phyloP scores from a whole-genome alignment of 2,329 filamentous ascomycete genomes.

The Aspergillus clavatus region DNA sequence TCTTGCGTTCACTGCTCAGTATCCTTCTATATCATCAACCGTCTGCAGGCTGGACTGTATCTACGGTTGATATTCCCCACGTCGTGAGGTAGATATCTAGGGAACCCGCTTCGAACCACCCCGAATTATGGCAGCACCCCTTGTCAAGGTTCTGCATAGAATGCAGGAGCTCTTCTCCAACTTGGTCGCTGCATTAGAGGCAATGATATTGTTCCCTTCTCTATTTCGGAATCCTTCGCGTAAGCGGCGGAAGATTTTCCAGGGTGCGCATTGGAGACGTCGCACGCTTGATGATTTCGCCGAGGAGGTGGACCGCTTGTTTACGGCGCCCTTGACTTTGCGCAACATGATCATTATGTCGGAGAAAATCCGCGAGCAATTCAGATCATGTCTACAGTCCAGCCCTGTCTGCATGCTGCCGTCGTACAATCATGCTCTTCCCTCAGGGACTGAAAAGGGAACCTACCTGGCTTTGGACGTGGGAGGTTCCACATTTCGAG shows the following conservation, averaged over 20 bases:
- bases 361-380: slow-evolving; percentile 46
- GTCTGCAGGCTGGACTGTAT: slow-evolving; percentile 1
- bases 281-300: slow-evolving; percentile 37
- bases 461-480: slow-evolving; percentile 60
- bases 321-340: slow-evolving; percentile 32
- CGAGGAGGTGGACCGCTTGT: slow-evolving; percentile 36
- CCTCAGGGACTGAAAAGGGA: slow-evolving; percentile 55
- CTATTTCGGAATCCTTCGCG: slow-evolving; percentile 32
- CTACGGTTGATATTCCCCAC: slow-evolving; percentile 1
- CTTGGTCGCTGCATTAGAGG: slow-evolving; percentile 37
- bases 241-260: slow-evolving; percentile 31
- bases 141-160: slow-evolving; percentile 37
- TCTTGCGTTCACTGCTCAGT: slow-evolving; percentile 3
- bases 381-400: slow-evolving; percentile 50
- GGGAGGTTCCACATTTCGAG: slow-evolving; percentile 62
- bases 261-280: slow-evolving; percentile 31
- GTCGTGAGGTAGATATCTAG: slow-evolving; percentile 3
- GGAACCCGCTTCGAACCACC: background rate
- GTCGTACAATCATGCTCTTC: slow-evolving; percentile 59
- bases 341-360: slow-evolving; percentile 42
- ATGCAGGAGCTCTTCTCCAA: slow-evolving; percentile 40
- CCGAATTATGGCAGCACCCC: slow-evolving; percentile 32
- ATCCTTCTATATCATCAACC: slow-evolving; percentile 3
- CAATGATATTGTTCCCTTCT: slow-evolving; percentile 38
- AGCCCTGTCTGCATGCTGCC: slow-evolving; percentile 61